Evolutionary conservation across 192 early-diverging fungal genomes (phyloP).

Genomic region (Pilobolus umbonatus): DNA sequence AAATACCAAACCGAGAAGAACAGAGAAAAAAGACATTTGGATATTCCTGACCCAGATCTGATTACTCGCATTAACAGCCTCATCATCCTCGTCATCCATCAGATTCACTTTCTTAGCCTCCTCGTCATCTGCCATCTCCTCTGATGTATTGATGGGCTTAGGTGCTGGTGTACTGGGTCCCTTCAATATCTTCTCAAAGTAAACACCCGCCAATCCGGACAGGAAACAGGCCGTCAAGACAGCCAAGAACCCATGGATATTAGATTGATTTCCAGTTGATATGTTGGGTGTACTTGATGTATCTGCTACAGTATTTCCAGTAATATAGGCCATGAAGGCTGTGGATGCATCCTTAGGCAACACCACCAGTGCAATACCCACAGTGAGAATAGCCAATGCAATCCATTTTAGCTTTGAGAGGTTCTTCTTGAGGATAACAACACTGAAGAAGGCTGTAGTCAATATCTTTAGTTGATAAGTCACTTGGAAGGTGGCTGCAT

Average conservation of each 20-base stretch:
- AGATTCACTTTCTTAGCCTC: conserved; percentile 11
- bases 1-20: conserved; percentile 73
- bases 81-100: conserved; percentile 4
- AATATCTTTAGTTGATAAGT: conserved; percentile 98
- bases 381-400: conserved; percentile 74
- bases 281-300: conserved; percentile 6
- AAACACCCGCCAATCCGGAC: conserved; percentile 95
- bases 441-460: conserved; percentile 94
- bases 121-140: conserved; percentile 14
- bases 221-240: conserved; percentile 82
- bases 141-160: conserved; percentile 14
- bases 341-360: conserved; percentile 20
- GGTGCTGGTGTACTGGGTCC: conserved; percentile 32
- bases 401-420: conserved; percentile 78
- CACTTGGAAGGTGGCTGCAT: conserved; percentile 96
- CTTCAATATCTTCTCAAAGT: conserved; percentile 98
- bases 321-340: conserved; percentile 21
- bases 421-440: conserved; percentile 68
- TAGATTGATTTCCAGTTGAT: conserved; percentile 24
- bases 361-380: conserved; percentile 82
- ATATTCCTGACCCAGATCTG: conserved; percentile 87
- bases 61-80: conserved; percentile 16
- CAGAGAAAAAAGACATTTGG: conserved; percentile 84
- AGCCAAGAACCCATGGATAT: conserved; percentile 47
- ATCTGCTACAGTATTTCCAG: conserved; percentile 6